Base-by-base conservation (phyloP, 2,329 filamentous ascomycete genomes). In the Raffaelea ambrosiae region DNA sequence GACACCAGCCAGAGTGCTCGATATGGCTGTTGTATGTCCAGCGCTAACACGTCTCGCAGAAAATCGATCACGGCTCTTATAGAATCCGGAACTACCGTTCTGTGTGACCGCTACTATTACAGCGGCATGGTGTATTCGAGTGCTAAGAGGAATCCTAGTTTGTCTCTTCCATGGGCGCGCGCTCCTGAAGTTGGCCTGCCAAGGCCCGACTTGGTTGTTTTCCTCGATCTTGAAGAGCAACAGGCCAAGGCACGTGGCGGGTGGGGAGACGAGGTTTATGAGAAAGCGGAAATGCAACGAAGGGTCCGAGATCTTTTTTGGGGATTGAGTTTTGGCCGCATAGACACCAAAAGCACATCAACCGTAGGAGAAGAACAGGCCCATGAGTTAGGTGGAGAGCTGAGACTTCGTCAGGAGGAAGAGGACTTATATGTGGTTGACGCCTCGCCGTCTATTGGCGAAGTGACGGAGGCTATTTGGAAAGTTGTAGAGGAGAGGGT, bases 101-200 rank as follows among this genome's bases (percentile, higher is more conserved):
- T 98, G 36, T 83, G 91, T 55, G 93, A 98, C 65, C 83, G 93
- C 43, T 98, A 97, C 69, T 95, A 94, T 63, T 91, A 95, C 70
- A 93, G 86, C 19, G 93, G 93, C 47, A 86, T 90, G 49, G 88
- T 96, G 44, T 98, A 97, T 69, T 88, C 84, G 21, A 88, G 88
- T 0, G 91, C 93, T 3, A 97, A 97, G 62, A 73, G 79, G 40
- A 88, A 87, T 56, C 78, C 83, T 0, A 64, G 71, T 2, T 74
- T 96, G 13, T 70, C 76, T 0, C 71, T 96, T 0, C 66, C 76
- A 0, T 98, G 93, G 90, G 89, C 88, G 8, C 82, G 87, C 56
- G 76, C 81, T 16, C 88, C 90, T 1, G 93, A 97, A 58, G 76
- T 87, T 14, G 91, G 91, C 0, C 74, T 98, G 1, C 91, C 93